Percentiles rank a stretch among this genome's conserved stretches.
Conservation (phyloP, 495 filamentous ascomycete species). For the Acidiella bohemica region DNA sequence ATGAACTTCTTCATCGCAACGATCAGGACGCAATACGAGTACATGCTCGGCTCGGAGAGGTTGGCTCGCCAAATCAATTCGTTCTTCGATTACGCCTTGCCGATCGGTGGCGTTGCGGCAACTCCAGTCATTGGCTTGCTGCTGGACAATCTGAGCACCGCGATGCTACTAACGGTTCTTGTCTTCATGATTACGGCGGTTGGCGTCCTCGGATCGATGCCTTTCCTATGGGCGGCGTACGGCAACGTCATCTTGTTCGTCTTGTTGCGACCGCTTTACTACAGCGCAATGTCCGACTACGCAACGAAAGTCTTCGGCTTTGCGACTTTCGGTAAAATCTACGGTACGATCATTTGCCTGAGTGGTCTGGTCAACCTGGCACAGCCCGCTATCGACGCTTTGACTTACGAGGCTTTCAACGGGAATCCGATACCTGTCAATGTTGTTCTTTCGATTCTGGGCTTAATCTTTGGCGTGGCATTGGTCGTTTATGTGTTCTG, state of each 20-base stretch:
- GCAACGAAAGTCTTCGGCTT: constrained; percentile 94
- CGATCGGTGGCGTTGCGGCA: constrained; percentile 67
- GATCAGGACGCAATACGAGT: constrained; percentile 70
- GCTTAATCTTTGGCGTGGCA: constrained; percentile 34
- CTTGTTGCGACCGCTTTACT: constrained; percentile 62
- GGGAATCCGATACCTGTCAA: constrained; percentile 73
- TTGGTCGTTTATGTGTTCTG: constrained; percentile 28
- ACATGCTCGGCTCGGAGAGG: constrained; percentile 46
- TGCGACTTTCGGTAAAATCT: constrained; percentile 85
- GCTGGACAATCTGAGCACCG: constrained; percentile 64
- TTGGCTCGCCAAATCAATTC: constrained; percentile 59
- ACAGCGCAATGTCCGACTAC: constrained; percentile 72
- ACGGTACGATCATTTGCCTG: constrained; percentile 81
- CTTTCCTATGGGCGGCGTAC: constrained; percentile 57
- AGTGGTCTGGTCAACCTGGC: constrained; percentile 77
- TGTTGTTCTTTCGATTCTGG: constrained; percentile 46
- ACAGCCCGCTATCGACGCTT: constrained; percentile 67
- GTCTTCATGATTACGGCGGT: constrained; percentile 61
- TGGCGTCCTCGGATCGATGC: constrained; percentile 65
- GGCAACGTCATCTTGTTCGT: constrained; percentile 70
- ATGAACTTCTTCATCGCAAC: constrained; percentile 98
- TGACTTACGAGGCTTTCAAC: constrained; percentile 59
- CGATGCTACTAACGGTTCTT: constrained; percentile 58
- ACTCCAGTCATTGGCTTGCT: constrained; percentile 80
- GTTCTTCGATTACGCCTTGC: constrained; percentile 80